phyloP scores from a whole-genome alignment of 306 rosid species.

The Cicer pinnatifidum region DNA sequence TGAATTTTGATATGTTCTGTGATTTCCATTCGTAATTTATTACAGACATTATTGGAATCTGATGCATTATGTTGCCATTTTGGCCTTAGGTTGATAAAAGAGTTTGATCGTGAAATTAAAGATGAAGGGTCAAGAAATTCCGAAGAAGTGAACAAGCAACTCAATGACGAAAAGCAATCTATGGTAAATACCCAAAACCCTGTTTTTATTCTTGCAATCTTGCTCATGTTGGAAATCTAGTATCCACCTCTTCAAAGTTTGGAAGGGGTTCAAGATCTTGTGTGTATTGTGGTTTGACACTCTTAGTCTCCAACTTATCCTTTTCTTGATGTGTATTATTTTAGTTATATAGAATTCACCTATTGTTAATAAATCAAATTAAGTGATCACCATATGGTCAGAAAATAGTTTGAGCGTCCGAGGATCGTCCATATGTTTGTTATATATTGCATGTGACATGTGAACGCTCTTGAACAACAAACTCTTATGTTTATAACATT shows the following conservation, averaged over 20 bases:
- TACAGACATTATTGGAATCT: slow-evolving; percentile 24
- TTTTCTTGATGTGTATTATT: not conserved
- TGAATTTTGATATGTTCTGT: slow-evolving; percentile 29
- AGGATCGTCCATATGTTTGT: slow-evolving; percentile 1
- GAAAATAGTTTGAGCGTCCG: not conserved
- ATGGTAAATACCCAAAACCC: slow-evolving; percentile 62
- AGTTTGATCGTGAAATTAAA: slow-evolving; percentile 90
- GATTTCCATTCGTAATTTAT: slow-evolving; percentile 21
- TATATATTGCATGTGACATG: slow-evolving; percentile 25
- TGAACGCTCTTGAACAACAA: slow-evolving; percentile 18
- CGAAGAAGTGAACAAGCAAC: slow-evolving; percentile 90
- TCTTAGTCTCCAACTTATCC: slow-evolving; percentile 1
- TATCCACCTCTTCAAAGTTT: slow-evolving; percentile 34
- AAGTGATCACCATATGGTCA: slow-evolving; percentile 21
- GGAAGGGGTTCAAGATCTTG: slow-evolving; percentile 23
- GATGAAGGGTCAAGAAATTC: slow-evolving; percentile 87
- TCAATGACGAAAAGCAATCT: slow-evolving; percentile 94
- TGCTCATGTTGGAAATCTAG: slow-evolving; percentile 38
- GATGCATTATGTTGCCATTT: slow-evolving; percentile 27
- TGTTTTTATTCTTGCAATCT: not conserved
- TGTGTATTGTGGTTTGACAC: slow-evolving; percentile 28
- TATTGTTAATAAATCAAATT: slow-evolving; percentile 34
- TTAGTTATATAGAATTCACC: slow-evolving; percentile 27
- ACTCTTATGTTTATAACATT: slow-evolving; percentile 38
- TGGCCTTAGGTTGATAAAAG: slow-evolving; percentile 80